Percentiles rank a stretch among this genome's conserved stretches.
Conservation (phyloP, 208 protist genomes). For the Leishmania turanica region DNA sequence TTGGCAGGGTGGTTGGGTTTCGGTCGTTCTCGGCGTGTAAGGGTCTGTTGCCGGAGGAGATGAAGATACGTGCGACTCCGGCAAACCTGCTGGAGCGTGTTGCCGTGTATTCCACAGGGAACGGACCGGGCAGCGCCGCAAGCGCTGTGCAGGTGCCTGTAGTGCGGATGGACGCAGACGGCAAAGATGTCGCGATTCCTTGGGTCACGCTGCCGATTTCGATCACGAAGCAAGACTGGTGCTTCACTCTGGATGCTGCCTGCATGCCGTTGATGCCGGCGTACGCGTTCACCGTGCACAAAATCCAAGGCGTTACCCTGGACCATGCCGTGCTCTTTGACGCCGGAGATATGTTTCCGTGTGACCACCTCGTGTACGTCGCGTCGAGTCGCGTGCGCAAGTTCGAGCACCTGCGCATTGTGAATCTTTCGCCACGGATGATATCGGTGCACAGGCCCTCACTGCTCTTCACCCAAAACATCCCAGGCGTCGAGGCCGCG, state of each 20-base stretch:
- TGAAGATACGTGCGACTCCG: conserved; percentile 21
- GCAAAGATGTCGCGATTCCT: conserved; percentile 72
- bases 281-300: conserved; percentile 93
- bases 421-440: conserved; percentile 73
- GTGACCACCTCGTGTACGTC: conserved; percentile 90
- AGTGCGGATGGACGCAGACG: conserved; percentile 74
- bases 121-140: not conserved
- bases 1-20: conserved; percentile 79
- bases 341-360: conserved; percentile 68
- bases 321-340: conserved; percentile 77
- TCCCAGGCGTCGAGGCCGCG: conserved; percentile 33
- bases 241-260: conserved; percentile 42
- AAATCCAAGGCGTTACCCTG: conserved; percentile 87
- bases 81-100: not conserved
- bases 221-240: conserved; percentile 32
- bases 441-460: conserved; percentile 74
- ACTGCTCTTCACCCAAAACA: conserved; percentile 48
- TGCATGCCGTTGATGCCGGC: conserved; percentile 82
- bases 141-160: conserved; percentile 49
- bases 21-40: conserved; percentile 26
- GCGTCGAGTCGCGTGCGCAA: conserved; percentile 77
- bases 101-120: not conserved
- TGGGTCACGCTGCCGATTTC: conserved; percentile 53
- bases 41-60: conserved; percentile 45
- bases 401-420: conserved; percentile 74